These are phyloP conservation scores for Exserohilum rostratum DNA, from an alignment of 2,329 filamentous ascomycete genomes.

Conservation along the genomic window DNA sequence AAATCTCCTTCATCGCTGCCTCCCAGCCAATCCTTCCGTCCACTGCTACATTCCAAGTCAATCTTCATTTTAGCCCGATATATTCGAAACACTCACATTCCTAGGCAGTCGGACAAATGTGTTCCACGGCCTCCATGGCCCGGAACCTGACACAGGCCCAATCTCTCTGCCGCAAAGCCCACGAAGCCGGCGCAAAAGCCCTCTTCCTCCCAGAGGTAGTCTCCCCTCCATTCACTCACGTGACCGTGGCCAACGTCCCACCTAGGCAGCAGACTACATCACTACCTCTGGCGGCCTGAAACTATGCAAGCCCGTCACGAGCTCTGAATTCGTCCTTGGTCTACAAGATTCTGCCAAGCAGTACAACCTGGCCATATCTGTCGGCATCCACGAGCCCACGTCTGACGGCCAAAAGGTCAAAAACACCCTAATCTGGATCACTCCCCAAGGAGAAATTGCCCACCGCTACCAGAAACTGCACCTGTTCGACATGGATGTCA, in stretches of 20 bases:
- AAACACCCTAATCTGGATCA: conserved; percentile 72
- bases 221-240: neutral
- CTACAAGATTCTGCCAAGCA: conserved; percentile 71
- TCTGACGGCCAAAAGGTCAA: conserved; percentile 59
- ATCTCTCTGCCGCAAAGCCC: conserved; percentile 72
- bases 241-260: conserved; percentile 58
- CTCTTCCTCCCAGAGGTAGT: conserved; percentile 77
- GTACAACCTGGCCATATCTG: conserved; percentile 74
- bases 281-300: conserved; percentile 70
- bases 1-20: neutral
- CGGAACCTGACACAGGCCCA: conserved; percentile 83
- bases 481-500: conserved; percentile 76
- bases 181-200: conserved; percentile 76
- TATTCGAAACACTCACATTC: neutral
- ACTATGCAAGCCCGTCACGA: conserved; percentile 69
- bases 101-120: conserved; percentile 87
- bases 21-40: neutral
- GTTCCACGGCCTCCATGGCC: conserved; percentile 77
- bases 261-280: conserved; percentile 93
- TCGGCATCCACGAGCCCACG: conserved; percentile 73
- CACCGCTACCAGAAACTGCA: conserved; percentile 86
- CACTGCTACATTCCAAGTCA: too few relatives aligned
- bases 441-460: conserved; percentile 62
- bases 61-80: neutral
- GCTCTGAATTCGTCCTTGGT: conserved; percentile 76